A percentile compares a stretch with the other conserved stretches of the same genome.
These are phyloP conservation scores for Ophiocordyceps unilateralis DNA, from an alignment of 2,329 filamentous ascomycete species.

Conservation along the genomic window DNA sequence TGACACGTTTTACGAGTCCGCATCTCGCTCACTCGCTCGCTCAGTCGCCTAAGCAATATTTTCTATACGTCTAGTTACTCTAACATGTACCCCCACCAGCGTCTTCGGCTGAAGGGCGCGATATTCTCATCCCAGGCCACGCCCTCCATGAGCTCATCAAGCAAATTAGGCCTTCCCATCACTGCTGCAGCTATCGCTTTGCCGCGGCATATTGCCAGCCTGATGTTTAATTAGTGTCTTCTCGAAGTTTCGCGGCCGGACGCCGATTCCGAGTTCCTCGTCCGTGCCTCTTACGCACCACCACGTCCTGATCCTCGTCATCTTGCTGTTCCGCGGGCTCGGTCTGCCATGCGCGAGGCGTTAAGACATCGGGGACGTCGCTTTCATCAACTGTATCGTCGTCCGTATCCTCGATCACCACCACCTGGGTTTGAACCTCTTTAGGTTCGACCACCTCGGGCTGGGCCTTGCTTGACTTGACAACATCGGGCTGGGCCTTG, in stretches of 20 bases:
- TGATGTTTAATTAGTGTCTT: constrained; percentile 15
- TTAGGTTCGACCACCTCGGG: not conserved
- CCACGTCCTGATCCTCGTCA: constrained; percentile 14
- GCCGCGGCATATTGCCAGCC: too few species aligned
- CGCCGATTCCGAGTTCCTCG: constrained; percentile 14
- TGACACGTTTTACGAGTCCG: too few species aligned
- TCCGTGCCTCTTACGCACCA: constrained; percentile 11
- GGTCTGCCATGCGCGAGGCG: not conserved
- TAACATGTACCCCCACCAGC: too few species aligned
- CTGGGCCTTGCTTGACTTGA: not conserved
- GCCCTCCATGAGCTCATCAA: too few species aligned
- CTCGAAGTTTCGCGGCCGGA: constrained; percentile 17
- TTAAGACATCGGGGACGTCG: not conserved
- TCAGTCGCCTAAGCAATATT: too few species aligned
- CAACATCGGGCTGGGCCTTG: not conserved
- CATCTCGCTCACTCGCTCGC: too few species aligned
- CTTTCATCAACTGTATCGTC: constrained; percentile 4
- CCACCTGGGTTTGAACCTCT: constrained; percentile 1
- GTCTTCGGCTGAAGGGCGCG: too few species aligned
- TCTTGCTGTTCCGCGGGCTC: constrained; percentile 3
- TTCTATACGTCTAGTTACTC: too few species aligned
- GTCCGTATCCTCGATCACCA: constrained; percentile 14
- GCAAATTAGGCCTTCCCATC: too few species aligned
- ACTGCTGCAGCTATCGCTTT: too few species aligned
- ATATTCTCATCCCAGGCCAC: too few species aligned